phyloP scores from a whole-genome alignment of 2,329 filamentous ascomycete genomes.

The Ceratocystis ficicola region DNA sequence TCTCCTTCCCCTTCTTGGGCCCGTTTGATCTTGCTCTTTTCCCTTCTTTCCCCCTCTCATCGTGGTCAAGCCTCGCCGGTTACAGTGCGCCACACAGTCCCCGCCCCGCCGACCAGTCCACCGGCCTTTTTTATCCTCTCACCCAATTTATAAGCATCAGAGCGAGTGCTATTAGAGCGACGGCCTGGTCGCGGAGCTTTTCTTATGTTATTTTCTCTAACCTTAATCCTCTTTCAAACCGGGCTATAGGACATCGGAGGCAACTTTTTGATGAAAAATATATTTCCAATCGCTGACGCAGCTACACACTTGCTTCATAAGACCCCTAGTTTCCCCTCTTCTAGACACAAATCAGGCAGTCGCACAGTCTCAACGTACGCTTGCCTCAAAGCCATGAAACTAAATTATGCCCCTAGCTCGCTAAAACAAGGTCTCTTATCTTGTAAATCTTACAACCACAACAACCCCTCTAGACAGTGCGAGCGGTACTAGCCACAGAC shows the following conservation, averaged over 20 bases:
- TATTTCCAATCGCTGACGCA: too few relatives aligned
- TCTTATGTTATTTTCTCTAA: background rate
- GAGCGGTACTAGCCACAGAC: background rate
- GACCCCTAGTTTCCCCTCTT: too few relatives aligned
- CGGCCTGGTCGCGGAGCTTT: background rate
- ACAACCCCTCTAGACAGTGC: background rate
- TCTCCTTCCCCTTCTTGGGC: background rate
- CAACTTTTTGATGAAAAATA: too few relatives aligned
- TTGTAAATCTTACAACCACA: background rate
- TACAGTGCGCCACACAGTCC: constrained; percentile 11
- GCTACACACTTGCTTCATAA: too few relatives aligned
- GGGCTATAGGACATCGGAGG: too few relatives aligned
- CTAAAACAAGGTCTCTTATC: too few relatives aligned
- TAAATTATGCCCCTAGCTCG: background rate
- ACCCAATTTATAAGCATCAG: background rate
- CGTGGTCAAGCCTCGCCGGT: background rate
- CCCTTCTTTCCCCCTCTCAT: background rate
- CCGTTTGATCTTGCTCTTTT: background rate
- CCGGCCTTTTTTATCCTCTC: background rate
- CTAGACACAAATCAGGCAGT: background rate
- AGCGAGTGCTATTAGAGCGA: too few relatives aligned
- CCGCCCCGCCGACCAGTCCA: background rate
- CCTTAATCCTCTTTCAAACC: background rate
- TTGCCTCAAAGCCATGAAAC: background rate
- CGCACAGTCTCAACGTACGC: background rate